Base-by-base conservation (phyloP, 2,329 filamentous ascomycete species). In the Colletotrichum sp. region DNA sequence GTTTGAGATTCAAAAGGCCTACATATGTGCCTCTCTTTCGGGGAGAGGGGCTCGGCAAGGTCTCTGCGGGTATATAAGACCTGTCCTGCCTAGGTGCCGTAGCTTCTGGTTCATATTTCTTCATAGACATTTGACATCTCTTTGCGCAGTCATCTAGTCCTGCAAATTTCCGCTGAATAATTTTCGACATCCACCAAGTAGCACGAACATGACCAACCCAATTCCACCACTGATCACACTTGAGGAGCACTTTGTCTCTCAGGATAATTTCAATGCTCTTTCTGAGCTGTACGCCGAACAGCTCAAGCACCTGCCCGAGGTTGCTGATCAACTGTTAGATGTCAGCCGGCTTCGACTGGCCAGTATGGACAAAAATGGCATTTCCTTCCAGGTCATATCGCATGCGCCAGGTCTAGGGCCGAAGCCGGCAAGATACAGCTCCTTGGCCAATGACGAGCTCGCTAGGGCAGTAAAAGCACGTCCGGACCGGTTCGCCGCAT, bases 221-320 rank as follows among this genome's bases (percentile, higher is more conserved):
- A 64, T 78, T 32, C 80, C 76, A 6, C 81, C 83, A 2, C 77
- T 85, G 10, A 86, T 87, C 52, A 81, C 86, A 13, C 83, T 88
- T 21, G 86, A 87, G 77, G 86, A 88, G 70, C 86, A 88, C 75
- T 85, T 82, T 78, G 74, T 82, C 71, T 80, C 82, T 39, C 57
- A 76, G 15, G 71, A 77, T 4, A 75, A 79, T 44, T 76, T 77
- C 21, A 32, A 63, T n/a, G 49, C 64, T 28, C 75, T 79, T 24
- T 52, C 72, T 30, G 71, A 64, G 32, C 8, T 76, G 44, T 79
- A 79, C 68, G 76, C 72, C 3, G 79, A 79, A 28, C 78, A 79
- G 15, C 75, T 81, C 36, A 75, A 77, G 34, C 71, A 80, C 24
- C 64, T 79, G 21, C 76, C 79, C 6, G 65, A 57, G 16, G 68